Conservation (phyloP, 2,329 filamentous ascomycete species). For the Epichloe amarillans region DNA sequence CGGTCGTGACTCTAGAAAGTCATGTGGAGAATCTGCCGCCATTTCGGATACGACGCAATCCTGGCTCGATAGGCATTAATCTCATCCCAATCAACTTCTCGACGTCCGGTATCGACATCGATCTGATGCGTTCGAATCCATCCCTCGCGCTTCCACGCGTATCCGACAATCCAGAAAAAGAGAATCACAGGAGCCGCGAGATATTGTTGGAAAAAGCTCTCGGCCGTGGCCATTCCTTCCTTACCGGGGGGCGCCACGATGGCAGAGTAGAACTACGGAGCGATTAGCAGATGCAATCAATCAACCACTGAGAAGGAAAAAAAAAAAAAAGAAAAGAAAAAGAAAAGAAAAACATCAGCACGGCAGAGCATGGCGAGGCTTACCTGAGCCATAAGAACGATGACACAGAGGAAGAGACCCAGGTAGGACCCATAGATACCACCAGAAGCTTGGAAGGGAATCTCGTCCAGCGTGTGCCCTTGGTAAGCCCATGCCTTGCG, state of each 20-base stretch:
- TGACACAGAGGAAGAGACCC: conserved; percentile 41
- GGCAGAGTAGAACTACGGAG: conserved; percentile 34
- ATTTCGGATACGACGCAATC: conserved; percentile 38
- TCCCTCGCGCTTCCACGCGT: conserved; percentile 50
- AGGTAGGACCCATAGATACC: conserved; percentile 52
- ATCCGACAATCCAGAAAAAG: conserved; percentile 43
- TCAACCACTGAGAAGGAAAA: neutral
- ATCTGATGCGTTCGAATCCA: conserved; percentile 48
- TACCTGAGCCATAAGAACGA: conserved; percentile 44
- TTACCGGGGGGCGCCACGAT: conserved; percentile 23
- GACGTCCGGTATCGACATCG: conserved; percentile 53
- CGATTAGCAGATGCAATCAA: neutral
- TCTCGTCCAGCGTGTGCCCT: conserved; percentile 49
- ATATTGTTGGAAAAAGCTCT: conserved; percentile 42
- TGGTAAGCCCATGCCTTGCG: conserved; percentile 44
- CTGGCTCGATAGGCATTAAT: conserved; percentile 42
- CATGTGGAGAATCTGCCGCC: conserved; percentile 28
- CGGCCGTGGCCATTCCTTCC: conserved; percentile 24
- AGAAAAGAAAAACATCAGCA: neutral
- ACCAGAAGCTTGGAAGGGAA: conserved; percentile 47
- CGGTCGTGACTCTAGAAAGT: conserved; percentile 20
- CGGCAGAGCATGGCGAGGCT: conserved; percentile 8
- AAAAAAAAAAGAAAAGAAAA: neutral
- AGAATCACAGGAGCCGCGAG: conserved; percentile 42
- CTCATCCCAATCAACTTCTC: conserved; percentile 51